phyloP scores from a whole-genome alignment of 345 rosid genomes.

The Gossypium ekmanianum region DNA sequence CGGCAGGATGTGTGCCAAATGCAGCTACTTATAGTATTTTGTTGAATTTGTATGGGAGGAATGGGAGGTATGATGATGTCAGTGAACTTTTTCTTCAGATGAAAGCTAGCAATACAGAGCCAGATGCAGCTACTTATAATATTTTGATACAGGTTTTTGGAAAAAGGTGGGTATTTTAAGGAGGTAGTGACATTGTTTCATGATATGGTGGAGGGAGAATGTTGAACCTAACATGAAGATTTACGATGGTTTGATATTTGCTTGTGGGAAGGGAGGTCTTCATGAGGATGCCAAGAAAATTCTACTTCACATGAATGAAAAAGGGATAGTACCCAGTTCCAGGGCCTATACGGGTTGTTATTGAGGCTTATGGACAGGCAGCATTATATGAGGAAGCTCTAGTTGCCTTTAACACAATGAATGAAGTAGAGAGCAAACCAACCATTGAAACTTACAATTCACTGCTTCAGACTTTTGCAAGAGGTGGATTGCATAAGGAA shows the following conservation, averaged over 20 bases:
- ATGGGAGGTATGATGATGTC: constrained; percentile 78
- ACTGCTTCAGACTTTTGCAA: constrained; percentile 69
- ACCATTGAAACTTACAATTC: constrained; percentile 80
- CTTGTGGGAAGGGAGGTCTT: constrained; percentile 93
- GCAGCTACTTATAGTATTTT: constrained; percentile 67
- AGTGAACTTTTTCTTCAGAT: constrained; percentile 86
- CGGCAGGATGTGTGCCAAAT: constrained; percentile 72
- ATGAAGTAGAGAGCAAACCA: constrained; percentile 74
- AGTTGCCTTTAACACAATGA: constrained; percentile 83
- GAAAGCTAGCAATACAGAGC: constrained; percentile 84
- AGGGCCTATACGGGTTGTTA: constrained; percentile 73
- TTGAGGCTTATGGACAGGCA: constrained; percentile 91
- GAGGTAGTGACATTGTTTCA: constrained; percentile 93
- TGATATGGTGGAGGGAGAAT: constrained; percentile 90
- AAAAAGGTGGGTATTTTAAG: constrained; percentile 89
- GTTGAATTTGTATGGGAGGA: constrained; percentile 75
- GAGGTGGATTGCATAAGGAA: constrained; percentile 84
- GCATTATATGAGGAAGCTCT: constrained; percentile 85
- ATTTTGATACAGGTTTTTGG: constrained; percentile 81
- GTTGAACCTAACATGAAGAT: constrained; percentile 84
- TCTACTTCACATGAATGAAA: constrained; percentile 70
- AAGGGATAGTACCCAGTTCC: constrained; percentile 74
- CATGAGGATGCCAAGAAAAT: constrained; percentile 75
- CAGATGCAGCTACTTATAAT: constrained; percentile 81
- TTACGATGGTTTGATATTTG: constrained; percentile 79